phyloP scores from a whole-genome alignment of 495 filamentous ascomycete species.

The Daldinia caldariorum region DNA sequence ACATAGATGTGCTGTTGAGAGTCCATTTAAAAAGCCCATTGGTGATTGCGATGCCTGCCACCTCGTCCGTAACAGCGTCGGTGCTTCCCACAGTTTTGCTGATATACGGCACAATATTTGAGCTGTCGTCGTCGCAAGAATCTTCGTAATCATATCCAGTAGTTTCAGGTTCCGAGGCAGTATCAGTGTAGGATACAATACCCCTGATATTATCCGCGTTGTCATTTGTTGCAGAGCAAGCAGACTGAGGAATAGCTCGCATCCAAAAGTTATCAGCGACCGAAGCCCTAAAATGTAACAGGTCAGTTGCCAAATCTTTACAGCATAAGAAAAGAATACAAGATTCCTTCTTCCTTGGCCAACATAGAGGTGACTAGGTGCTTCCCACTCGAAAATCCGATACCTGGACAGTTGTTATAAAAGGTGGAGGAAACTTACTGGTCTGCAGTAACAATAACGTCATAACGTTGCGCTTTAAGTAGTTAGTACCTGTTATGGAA shows the following conservation, averaged over 20 bases:
- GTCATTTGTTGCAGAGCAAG: constrained; percentile 56
- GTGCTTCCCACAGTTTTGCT: constrained; percentile 48
- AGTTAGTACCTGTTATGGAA: constrained; percentile 37
- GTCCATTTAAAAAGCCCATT: constrained; percentile 55
- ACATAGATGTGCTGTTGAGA: constrained; percentile 54
- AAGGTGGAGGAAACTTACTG: constrained; percentile 38
- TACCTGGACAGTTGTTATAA: not conserved
- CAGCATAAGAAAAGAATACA: no score
- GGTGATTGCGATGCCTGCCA: constrained; percentile 41
- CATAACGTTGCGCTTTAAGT: constrained; percentile 65
- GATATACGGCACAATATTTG: constrained; percentile 56
- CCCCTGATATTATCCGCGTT: constrained; percentile 62
- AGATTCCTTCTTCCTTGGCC: no score
- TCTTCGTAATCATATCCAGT: constrained; percentile 44
- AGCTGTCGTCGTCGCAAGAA: constrained; percentile 53
- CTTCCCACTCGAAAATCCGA: no score
- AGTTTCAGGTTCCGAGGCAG: constrained; percentile 50
- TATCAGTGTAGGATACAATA: constrained; percentile 63
- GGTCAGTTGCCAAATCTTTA: not conserved
- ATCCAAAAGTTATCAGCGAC: constrained; percentile 67
- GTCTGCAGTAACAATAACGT: constrained; percentile 70
- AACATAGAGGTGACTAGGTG: no score
- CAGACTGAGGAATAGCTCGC: constrained; percentile 64
- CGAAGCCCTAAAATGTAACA: constrained; percentile 13
- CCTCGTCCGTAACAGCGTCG: constrained; percentile 37